Evolutionary conservation across 2,329 filamentous ascomycete species (phyloP).

Genomic region (Cladophialophora carrionii): DNA sequence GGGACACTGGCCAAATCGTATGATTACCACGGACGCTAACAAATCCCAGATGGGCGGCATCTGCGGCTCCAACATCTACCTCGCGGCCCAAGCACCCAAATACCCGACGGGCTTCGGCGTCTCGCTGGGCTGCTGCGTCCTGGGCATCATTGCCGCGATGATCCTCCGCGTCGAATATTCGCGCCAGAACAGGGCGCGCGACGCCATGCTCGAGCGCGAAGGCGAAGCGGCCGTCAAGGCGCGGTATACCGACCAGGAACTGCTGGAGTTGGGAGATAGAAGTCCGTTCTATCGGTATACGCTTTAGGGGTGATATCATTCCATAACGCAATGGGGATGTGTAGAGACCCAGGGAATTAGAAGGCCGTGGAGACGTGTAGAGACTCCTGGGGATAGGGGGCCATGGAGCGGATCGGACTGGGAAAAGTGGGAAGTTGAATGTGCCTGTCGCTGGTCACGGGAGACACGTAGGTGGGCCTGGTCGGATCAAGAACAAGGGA

Average conservation of each 20-base stretch:
- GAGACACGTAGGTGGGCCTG: too few relatives aligned
- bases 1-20: too few relatives aligned
- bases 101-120: conserved; percentile 47
- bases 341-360: too few relatives aligned
- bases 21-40: neutral
- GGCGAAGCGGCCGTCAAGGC: conserved; percentile 43
- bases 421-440: too few relatives aligned
- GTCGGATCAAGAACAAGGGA: too few relatives aligned
- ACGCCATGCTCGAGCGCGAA: conserved; percentile 26
- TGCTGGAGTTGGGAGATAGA: conserved; percentile 64
- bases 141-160: conserved; percentile 53
- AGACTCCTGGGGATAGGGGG: too few relatives aligned
- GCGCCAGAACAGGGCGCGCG: conserved; percentile 29
- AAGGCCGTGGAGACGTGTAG: neutral
- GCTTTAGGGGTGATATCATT: neutral
- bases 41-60: conserved; percentile 41
- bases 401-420: too few relatives aligned
- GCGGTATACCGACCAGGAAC: conserved; percentile 56
- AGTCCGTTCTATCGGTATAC: conserved; percentile 65
- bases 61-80: conserved; percentile 47
- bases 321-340: neutral
- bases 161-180: conserved; percentile 42
- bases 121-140: conserved; percentile 44
- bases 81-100: conserved; percentile 42
- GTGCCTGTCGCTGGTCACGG: too few relatives aligned